Conservation (phyloP, 352 stramenopile species). For the Pythium oligandrum region DNA sequence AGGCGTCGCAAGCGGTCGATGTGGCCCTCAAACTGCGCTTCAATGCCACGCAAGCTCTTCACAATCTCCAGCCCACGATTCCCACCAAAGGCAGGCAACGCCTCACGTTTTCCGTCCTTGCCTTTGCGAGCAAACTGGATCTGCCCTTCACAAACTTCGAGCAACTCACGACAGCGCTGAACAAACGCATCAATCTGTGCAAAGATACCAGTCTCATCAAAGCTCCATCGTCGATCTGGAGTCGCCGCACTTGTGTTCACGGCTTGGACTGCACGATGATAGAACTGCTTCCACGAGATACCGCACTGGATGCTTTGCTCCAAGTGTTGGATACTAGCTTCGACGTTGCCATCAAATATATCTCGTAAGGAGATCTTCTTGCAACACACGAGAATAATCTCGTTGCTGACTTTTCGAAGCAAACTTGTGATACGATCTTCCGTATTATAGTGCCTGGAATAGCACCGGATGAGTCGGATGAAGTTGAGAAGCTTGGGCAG, state of each 20-base stretch:
- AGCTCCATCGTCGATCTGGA: conserved; percentile 78
- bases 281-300: conserved; percentile 91
- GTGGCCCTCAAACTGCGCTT: conserved; percentile 90
- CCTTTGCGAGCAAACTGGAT: conserved; percentile 93
- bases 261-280: conserved; percentile 47
- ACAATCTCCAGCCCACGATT: conserved; percentile 90
- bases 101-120: conserved; percentile 49
- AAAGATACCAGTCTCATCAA: conserved; percentile 94
- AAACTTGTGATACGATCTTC: conserved; percentile 91
- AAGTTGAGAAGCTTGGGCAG: conserved; percentile 90
- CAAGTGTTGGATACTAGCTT: conserved; percentile 82
- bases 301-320: conserved; percentile 92
- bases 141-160: conserved; percentile 94
- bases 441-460: conserved; percentile 93
- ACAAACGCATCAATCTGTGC: conserved; percentile 95
- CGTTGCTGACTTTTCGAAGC: conserved; percentile 92
- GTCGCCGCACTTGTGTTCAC: conserved; percentile 52
- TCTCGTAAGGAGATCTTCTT: conserved; percentile 85
- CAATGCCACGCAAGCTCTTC: conserved; percentile 90
- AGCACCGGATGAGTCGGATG: conserved; percentile 94
- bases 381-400: conserved; percentile 91
- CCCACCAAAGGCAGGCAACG: conserved; percentile 88
- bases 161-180: conserved; percentile 91
- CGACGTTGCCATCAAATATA: conserved; percentile 93
- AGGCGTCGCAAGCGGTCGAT: conserved; percentile 86